phyloP scores from a whole-genome alignment of 495 filamentous ascomycete genomes.

The Gamarada debralockiae region DNA sequence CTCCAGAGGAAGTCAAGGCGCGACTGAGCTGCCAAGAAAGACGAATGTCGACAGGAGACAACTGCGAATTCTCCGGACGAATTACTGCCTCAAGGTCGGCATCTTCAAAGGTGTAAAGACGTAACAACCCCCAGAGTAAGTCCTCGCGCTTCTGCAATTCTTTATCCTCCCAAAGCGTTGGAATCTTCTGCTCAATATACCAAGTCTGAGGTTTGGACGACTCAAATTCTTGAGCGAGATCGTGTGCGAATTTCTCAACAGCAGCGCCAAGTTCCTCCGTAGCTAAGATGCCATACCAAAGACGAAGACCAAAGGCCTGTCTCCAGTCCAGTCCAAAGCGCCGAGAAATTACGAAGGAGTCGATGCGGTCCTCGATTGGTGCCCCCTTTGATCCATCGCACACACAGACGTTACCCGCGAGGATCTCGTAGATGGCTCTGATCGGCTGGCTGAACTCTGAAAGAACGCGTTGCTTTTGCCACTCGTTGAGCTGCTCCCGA shows the following conservation, averaged over 20 bases:
- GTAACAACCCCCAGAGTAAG: conserved; percentile 80
- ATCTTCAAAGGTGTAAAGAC: conserved; percentile 59
- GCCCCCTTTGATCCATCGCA: conserved; percentile 71
- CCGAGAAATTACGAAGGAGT: conserved; percentile 71
- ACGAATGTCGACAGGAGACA: conserved; percentile 66
- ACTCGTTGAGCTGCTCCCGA: conserved; percentile 71
- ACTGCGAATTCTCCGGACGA: conserved; percentile 52
- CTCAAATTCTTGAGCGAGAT: conserved; percentile 61
- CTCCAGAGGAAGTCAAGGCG: conserved; percentile 46
- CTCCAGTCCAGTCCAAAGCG: conserved; percentile 87
- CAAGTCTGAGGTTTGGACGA: conserved; percentile 56
- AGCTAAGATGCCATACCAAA: conserved; percentile 75
- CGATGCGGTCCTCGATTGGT: conserved; percentile 68
- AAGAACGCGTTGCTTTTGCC: conserved; percentile 73
- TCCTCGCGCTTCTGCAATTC: conserved; percentile 61
- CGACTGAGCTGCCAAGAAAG: conserved; percentile 78
- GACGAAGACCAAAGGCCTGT: conserved; percentile 83
- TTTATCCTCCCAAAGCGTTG: conserved; percentile 42
- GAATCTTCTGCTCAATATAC: conserved; percentile 48
- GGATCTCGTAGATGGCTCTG: conserved; percentile 82
- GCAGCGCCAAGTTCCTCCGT: conserved; percentile 66
- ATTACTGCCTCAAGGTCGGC: conserved; percentile 51
- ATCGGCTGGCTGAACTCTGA: conserved; percentile 85
- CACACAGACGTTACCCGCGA: conserved; percentile 78
- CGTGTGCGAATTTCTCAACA: conserved; percentile 61